Evolutionary conservation across 495 filamentous ascomycete species (phyloP), one percentile per base, ranked within the genome.

Genomic region (Baudoinia panamericana): DNA sequence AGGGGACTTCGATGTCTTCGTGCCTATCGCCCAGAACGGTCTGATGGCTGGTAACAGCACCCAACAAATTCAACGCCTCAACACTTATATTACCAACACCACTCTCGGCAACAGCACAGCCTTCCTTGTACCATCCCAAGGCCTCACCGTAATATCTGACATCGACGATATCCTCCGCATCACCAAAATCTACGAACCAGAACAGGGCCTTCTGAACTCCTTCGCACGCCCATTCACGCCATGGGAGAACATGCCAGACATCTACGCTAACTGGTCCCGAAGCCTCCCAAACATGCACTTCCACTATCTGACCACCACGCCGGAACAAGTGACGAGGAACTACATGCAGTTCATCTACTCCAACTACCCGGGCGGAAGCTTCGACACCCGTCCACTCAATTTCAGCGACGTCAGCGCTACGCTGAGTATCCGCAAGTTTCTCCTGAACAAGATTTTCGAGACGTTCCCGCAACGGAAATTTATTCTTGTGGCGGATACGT

Each of bases 331-430:
- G 11, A 84, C 82, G 0, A 63, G 80, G 5, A 76, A 75, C 45
- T 87, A 85, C 61, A 82, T 82, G 78, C 69, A 82, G 34, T 85
- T 80, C 65, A 82, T 85, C 53, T 82, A 73, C 66, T 67, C 68
- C 38, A 80, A 64, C 18, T 82, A 81, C 57, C 78, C 78, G 0
- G 72, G 73, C 17, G 78, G 78, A 33, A 73, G 68, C 49, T 84
- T 84, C 57, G 80, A 84, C 58, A 79, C 74, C 24, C 74, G 82
- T 0, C 80, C 82, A 2, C 69, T 87, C 18, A 86, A 86, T 59
- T 84, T 85, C 64, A 78, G 71, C 15, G 79, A 84, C 45, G 69
- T 81, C 8, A 63, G 61, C 22, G 80, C 78, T 18, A 84, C 80
- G 6, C 68, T 84, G 34, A 67, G 67, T 1, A 78, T 84, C 56